These are phyloP conservation scores for Sesbania bispinosa DNA, from an alignment of 306 rosid genomes.

Conservation along the genomic window DNA sequence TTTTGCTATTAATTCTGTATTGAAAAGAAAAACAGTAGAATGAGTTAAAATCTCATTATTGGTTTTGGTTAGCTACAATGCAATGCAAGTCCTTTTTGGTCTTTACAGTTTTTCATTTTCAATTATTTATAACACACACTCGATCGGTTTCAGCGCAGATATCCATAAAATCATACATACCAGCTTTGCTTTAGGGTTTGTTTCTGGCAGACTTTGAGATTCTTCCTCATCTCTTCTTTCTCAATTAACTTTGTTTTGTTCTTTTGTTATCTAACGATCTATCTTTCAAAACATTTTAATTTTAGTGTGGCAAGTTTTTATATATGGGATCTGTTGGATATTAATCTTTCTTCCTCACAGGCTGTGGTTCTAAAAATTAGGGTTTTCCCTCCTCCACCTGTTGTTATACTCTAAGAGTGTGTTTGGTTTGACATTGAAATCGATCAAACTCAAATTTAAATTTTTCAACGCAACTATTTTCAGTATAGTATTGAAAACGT, in stretches of 20 bases:
- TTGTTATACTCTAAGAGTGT: neutral
- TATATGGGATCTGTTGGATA: neutral
- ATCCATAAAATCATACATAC: conserved; percentile 20
- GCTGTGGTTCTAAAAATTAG: neutral
- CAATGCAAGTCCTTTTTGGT: conserved; percentile 17
- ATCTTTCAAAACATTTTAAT: neutral
- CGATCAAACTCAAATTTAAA: no score
- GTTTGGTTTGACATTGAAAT: no score
- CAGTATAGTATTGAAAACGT: no score
- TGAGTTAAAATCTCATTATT: neutral
- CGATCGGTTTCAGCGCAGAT: conserved; percentile 17
- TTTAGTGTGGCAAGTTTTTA: neutral
- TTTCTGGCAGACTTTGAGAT: conserved; percentile 25
- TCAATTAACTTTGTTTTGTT: neutral
- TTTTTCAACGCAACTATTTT: no score
- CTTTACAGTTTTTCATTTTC: conserved; percentile 19
- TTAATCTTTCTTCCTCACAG: neutral
- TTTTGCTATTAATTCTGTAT: neutral
- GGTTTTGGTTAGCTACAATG: neutral
- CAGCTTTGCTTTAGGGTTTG: conserved; percentile 39
- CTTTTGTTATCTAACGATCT: neutral
- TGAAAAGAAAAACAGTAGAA: neutral
- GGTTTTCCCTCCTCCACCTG: neutral
- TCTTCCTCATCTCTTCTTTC: neutral
- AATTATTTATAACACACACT: conserved; percentile 25